Evolutionary conservation across 768 basidiomycete genomes (phyloP).

Genomic region (Hypholoma fasciculare): DNA sequence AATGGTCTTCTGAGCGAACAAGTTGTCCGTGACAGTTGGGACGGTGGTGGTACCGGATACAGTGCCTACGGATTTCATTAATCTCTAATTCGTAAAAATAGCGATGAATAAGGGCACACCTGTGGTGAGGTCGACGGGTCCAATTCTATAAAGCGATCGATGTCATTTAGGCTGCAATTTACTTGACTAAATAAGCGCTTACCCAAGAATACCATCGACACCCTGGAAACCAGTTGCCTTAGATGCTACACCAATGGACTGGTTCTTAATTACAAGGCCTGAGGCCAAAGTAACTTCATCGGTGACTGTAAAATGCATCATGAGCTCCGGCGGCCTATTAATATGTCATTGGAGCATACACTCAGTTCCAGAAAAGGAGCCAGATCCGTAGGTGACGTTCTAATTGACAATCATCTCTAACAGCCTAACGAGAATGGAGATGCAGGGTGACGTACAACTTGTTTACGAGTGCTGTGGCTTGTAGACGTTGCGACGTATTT

Average conservation of each 20-base stretch:
- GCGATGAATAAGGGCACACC: slow-evolving; percentile 20
- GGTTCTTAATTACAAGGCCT: slow-evolving; percentile 15
- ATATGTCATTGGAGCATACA: slow-evolving; percentile 30
- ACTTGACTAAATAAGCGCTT: neutral
- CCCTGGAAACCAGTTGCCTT: slow-evolving; percentile 17
- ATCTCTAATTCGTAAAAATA: slow-evolving; percentile 48
- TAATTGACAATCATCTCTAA: slow-evolving; percentile 18
- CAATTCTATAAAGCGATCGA: slow-evolving; percentile 13
- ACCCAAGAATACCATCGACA: slow-evolving; percentile 22
- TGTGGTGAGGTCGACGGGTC: slow-evolving; percentile 19
- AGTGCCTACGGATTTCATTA: slow-evolving; percentile 39
- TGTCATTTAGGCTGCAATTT: neutral
- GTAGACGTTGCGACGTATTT: slow-evolving; percentile 46
- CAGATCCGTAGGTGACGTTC: slow-evolving; percentile 57
- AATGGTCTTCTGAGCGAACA: slow-evolving; percentile 48
- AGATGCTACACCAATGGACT: slow-evolving; percentile 19
- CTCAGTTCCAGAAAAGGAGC: slow-evolving; percentile 52
- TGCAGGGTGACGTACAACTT: slow-evolving; percentile 28
- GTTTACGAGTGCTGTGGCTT: slow-evolving; percentile 33
- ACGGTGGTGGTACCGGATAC: slow-evolving; percentile 37
- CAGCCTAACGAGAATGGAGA: neutral
- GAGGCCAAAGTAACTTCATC: slow-evolving; percentile 46
- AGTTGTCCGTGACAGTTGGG: slow-evolving; percentile 61
- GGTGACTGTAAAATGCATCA: slow-evolving; percentile 30
- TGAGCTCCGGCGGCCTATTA: neutral